Evolutionary conservation across 2,329 filamentous ascomycete genomes (phyloP).

Genomic region (Diaporthe sp.): DNA sequence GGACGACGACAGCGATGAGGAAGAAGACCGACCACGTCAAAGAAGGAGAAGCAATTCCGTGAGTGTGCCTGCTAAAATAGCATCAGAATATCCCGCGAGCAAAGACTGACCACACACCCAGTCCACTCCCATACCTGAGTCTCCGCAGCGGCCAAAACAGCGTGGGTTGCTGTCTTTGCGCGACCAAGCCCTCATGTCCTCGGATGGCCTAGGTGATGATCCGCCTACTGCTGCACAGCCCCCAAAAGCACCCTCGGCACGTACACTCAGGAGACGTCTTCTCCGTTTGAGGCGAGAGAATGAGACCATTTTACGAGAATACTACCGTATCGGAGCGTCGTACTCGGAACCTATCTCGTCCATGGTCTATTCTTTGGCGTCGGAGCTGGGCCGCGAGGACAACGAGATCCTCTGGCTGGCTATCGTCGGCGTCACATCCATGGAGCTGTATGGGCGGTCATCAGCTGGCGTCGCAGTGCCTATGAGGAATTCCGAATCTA

Average conservation of each 20-base stretch:
- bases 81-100: constrained; percentile 43
- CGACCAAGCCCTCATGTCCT: constrained; percentile 60
- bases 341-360: constrained; percentile 97
- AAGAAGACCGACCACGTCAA: constrained; percentile 82
- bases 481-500: constrained; percentile 68
- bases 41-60: constrained; percentile 91
- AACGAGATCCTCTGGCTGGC: constrained; percentile 96
- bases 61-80: constrained; percentile 54
- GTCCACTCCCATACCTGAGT: constrained; percentile 76
- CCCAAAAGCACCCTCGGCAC: constrained; percentile 76
- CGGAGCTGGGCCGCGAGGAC: constrained; percentile 94
- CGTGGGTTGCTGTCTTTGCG: constrained; percentile 71
- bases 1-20: constrained; percentile 79
- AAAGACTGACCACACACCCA: constrained; percentile 59
- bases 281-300: constrained; percentile 83
- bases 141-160: constrained; percentile 71
- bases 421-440: constrained; percentile 94
- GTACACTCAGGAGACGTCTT: constrained; percentile 79
- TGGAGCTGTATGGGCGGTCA: constrained; percentile 90
- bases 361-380: constrained; percentile 93
- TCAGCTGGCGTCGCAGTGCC: constrained; percentile 81
- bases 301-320: constrained; percentile 80
- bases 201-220: constrained; percentile 61
- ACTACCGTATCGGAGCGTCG: constrained; percentile 89
- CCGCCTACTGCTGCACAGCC: constrained; percentile 71